Conservation (phyloP, 169 alveolate species). For the Plasmodium knowlesi region DNA sequence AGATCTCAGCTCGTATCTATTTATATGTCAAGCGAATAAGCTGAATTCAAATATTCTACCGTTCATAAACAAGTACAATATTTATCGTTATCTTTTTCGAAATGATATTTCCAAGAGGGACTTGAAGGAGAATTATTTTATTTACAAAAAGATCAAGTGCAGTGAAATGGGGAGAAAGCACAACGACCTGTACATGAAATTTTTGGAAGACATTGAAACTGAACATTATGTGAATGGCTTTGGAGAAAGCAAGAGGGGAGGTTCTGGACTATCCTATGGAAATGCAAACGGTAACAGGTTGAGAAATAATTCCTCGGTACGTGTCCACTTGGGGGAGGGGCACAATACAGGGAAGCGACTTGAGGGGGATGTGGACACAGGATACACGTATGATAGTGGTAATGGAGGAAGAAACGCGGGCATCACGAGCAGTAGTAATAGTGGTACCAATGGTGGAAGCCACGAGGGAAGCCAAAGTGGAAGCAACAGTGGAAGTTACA, state of each 20-base stretch:
- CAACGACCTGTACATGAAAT: constrained; percentile 9
- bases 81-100: constrained; percentile 18
- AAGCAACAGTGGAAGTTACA: not conserved
- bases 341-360: not conserved
- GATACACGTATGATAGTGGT: not conserved
- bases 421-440: not conserved
- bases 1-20: constrained; percentile 40
- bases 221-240: not conserved
- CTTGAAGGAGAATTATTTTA: constrained; percentile 38
- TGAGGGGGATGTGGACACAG: not conserved
- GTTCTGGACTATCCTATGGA: not conserved
- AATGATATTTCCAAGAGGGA: constrained; percentile 30
- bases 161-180: not conserved
- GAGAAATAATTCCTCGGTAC: not conserved
- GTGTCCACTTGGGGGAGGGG: not conserved
- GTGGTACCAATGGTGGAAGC: not conserved
- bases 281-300: not conserved
- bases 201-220: constrained; percentile 22
- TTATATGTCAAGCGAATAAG: constrained; percentile 45
- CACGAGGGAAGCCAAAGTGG: not conserved
- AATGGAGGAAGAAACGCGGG: not conserved
- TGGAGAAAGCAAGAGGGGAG: not conserved
- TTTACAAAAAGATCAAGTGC: constrained; percentile 31
- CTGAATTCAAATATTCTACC: constrained; percentile 6
- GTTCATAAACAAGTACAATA: constrained; percentile 39